Evolutionary conservation across 2,329 filamentous ascomycete species (phyloP).

Genomic region (Fusarium papillatum): DNA sequence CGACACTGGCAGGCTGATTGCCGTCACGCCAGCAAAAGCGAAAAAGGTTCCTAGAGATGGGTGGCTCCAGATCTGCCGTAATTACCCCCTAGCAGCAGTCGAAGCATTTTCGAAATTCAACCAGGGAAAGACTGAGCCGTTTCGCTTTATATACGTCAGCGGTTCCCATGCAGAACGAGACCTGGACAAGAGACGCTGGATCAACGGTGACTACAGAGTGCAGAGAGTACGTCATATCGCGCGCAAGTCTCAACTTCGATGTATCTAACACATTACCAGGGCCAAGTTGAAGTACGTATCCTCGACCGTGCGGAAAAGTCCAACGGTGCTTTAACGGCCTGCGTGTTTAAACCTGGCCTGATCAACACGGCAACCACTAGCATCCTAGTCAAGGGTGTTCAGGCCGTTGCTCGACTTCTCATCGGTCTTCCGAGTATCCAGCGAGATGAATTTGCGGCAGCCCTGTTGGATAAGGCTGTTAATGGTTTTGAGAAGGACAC

Average conservation of each 20-base stretch:
- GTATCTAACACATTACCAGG: conserved; percentile 48
- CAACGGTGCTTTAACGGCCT: conserved; percentile 52
- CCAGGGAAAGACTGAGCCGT: conserved; percentile 44
- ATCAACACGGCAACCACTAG: conserved; percentile 45
- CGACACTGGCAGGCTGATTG: conserved; percentile 46
- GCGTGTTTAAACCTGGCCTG: conserved; percentile 58
- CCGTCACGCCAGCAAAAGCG: conserved; percentile 54
- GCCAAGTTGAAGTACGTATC: conserved; percentile 59
- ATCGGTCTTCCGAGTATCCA: conserved; percentile 51
- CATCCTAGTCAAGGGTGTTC: conserved; percentile 6
- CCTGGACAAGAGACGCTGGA: conserved; percentile 55
- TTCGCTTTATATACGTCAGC: conserved; percentile 65
- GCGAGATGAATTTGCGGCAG: conserved; percentile 54
- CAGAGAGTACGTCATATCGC: conserved; percentile 58
- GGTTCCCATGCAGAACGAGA: conserved; percentile 60
- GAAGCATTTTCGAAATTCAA: conserved; percentile 51
- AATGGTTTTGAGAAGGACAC: conserved; percentile 62
- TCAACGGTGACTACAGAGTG: conserved; percentile 55
- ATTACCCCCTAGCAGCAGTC: conserved; percentile 47
- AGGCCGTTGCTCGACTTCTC: conserved; percentile 21
- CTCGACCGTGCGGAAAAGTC: conserved; percentile 56
- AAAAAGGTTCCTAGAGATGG: conserved; percentile 49
- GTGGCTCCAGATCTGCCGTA: conserved; percentile 56
- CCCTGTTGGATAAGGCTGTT: conserved; percentile 58
- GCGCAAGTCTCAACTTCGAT: rapidly evolving